Base-by-base conservation (phyloP, 2,329 filamentous ascomycete genomes). In the Penicillium sp. region DNA sequence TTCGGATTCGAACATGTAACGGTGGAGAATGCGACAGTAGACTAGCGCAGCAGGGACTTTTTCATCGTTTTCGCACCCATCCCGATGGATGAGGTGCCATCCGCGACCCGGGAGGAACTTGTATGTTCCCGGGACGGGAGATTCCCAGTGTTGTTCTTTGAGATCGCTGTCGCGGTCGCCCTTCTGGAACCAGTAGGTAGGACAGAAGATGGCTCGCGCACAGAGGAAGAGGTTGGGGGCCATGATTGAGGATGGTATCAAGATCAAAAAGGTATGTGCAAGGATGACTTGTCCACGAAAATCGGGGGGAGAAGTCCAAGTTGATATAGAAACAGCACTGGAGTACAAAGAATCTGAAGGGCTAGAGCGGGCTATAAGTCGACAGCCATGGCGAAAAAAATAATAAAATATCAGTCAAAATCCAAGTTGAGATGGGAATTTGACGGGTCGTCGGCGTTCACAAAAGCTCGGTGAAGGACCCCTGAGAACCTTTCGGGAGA, bases 151-250 rank as follows among this genome's bases (percentile, higher is more conserved):
- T 64, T 82, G 79, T 46, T 76, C 77, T 33, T 75, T 72, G 39
- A 72, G 67, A 2, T 75, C 68, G 27, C 73, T 73, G 25, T 76
- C 71, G 52, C 71, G 71, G 36, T 76, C 70, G 39, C 70, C 69
- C 21, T 68, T 72, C 38, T 75, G 71, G 62, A 81, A 81, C 79
- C 79, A 81, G 71, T 80, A 79, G 58, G 73, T 69, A 7, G 79
- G 79, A 53, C 75, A 77, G 67, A 80, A 78, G 44, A 78, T 68
- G 50, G 73, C 76, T 54, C 79, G 78, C n/a, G 78, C 73, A 50
- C 77, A 79, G 65, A 81, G 65, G 54, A 80, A 79, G 48, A 81
- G 75, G 64, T 82, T 82, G 60, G 79, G 79, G 41, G 79, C 76
- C 79, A 82, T 82, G 58, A 54, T 62, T 46, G 47, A 47, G 44